These are phyloP conservation scores for Eimeria praecox DNA, from an alignment of 169 alveolate genomes.

Conservation along the genomic window DNA sequence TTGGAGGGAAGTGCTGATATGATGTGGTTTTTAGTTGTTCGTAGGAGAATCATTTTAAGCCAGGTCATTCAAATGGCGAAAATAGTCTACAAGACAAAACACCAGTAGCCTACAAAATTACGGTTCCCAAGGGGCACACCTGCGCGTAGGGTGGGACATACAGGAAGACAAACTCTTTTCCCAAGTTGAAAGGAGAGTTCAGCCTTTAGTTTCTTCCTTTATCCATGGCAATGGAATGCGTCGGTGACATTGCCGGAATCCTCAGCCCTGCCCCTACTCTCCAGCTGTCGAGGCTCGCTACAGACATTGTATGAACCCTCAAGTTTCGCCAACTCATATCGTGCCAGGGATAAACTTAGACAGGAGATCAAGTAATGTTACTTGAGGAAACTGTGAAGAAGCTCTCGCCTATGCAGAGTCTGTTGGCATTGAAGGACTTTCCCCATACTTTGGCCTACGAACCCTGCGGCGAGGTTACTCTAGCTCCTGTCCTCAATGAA, in stretches of 20 bases:
- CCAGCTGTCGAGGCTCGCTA: not conserved
- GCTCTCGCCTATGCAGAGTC: not conserved
- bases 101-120: not conserved
- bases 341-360: not conserved
- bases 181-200: not conserved
- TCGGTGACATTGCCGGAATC: not conserved
- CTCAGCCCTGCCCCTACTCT: not conserved
- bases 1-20: not conserved
- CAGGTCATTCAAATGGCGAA: not conserved
- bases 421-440: not conserved
- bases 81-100: not conserved
- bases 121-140: not conserved
- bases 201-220: not conserved
- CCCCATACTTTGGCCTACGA: not conserved
- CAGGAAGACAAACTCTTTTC: not conserved
- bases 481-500: not conserved
- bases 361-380: not conserved
- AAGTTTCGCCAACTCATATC: not conserved
- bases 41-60: not conserved
- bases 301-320: not conserved
- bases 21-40: not conserved
- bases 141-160: not conserved
- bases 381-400: not conserved
- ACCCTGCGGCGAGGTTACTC: not conserved
- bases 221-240: not conserved